Conservation (phyloP, 257 asterid genomes). For the Rehmannia glutinosa region DNA sequence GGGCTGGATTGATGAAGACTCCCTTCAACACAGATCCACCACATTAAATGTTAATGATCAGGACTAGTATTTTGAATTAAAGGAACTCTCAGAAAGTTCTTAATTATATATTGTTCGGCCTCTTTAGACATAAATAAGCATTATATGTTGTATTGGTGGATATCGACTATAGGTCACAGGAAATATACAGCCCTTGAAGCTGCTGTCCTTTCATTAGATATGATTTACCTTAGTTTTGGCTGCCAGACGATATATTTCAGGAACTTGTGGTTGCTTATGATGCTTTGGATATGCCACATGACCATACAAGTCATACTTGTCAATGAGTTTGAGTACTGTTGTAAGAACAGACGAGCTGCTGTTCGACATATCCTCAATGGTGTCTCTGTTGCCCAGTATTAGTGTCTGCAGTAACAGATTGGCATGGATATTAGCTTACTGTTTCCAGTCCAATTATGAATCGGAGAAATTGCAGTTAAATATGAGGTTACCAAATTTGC, state of each 20-base stretch:
- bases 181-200: not conserved
- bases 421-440: not conserved
- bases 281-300: constrained; percentile 66
- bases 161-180: not conserved
- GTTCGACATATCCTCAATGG: constrained; percentile 56
- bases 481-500: constrained; percentile 50
- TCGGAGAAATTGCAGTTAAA: not conserved
- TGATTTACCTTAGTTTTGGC: constrained; percentile 62
- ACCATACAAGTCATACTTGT: constrained; percentile 58
- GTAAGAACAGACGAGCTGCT: constrained; percentile 58
- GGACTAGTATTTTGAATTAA: not conserved
- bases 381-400: constrained; percentile 67
- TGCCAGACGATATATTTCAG: constrained; percentile 61
- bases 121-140: not conserved
- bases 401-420: constrained; percentile 41
- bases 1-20: constrained; percentile 73
- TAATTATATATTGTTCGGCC: not conserved
- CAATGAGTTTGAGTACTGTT: constrained; percentile 56
- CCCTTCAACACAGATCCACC: constrained; percentile 42
- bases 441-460: not conserved
- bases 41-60: constrained; percentile 24
- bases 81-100: not conserved
- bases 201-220: not conserved
- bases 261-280: constrained; percentile 61
- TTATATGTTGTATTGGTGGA: not conserved